Evolutionary conservation across 2,329 filamentous ascomycete genomes (phyloP).

Genomic region (Ophiocordyceps sinensis): DNA sequence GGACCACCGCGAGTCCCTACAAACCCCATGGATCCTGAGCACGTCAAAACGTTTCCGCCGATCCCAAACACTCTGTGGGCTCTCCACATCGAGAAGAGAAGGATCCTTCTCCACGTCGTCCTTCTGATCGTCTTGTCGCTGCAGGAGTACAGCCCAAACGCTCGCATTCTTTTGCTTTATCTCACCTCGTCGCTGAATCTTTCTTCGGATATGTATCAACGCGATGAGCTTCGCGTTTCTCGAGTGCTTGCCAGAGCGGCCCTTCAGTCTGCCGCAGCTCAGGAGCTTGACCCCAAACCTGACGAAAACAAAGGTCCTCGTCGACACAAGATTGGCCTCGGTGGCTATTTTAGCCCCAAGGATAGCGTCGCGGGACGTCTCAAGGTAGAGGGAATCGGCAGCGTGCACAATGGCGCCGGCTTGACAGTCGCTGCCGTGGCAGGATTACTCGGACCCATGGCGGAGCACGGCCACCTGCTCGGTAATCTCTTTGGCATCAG

Average conservation of each 20-base stretch:
- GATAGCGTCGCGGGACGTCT: slow-evolving; percentile 65
- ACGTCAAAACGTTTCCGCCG: slow-evolving; percentile 40
- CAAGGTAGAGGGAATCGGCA: slow-evolving; percentile 64
- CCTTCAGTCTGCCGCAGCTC: slow-evolving; percentile 25
- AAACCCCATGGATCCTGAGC: slow-evolving; percentile 28
- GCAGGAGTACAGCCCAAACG: slow-evolving; percentile 63
- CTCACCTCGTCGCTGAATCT: slow-evolving; percentile 59
- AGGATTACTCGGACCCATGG: slow-evolving; percentile 63
- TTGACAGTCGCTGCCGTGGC: slow-evolving; percentile 62
- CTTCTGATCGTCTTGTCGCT: slow-evolving; percentile 61
- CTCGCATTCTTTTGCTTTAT: slow-evolving; percentile 55
- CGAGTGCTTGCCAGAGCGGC: slow-evolving; percentile 61
- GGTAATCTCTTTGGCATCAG: slow-evolving; percentile 89
- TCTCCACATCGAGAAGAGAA: slow-evolving; percentile 45
- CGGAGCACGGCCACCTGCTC: slow-evolving; percentile 65
- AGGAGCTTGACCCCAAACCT: slow-evolving; percentile 17
- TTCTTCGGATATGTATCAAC: slow-evolving; percentile 45
- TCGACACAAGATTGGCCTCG: slow-evolving; percentile 55
- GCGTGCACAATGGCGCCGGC: slow-evolving; percentile 62
- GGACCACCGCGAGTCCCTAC: slow-evolving; percentile 25
- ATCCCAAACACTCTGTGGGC: slow-evolving; percentile 45
- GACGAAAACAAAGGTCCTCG: slow-evolving; percentile 51
- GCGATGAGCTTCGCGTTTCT: slow-evolving; percentile 64
- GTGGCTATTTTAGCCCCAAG: slow-evolving; percentile 29
- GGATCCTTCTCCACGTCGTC: slow-evolving; percentile 56